phyloP scores from a whole-genome alignment of 495 filamentous ascomycete genomes.

The Apiosordaria backusii region DNA sequence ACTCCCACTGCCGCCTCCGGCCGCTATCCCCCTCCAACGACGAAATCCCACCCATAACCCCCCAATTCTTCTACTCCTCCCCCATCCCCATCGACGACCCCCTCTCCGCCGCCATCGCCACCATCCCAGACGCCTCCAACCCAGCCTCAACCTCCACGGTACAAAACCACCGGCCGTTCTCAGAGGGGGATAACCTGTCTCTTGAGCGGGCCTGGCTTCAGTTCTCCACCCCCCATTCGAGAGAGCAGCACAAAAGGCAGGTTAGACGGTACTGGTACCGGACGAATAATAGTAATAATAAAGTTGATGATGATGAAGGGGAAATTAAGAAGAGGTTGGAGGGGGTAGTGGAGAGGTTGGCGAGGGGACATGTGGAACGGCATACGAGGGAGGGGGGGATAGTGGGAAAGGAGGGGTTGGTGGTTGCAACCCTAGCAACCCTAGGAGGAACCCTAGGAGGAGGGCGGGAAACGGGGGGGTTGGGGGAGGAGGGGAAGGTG shows the following conservation, averaged over 20 bases:
- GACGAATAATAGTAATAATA: too few relatives aligned
- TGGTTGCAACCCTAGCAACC: not conserved
- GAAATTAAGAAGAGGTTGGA: slow-evolving; percentile 39
- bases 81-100: slow-evolving; percentile 78
- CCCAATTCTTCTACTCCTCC: slow-evolving; percentile 82
- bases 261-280: slow-evolving; percentile 20
- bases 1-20: not conserved
- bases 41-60: slow-evolving; percentile 47
- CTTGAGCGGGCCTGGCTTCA: slow-evolving; percentile 70
- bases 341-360: slow-evolving; percentile 45
- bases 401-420: not conserved
- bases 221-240: slow-evolving; percentile 34
- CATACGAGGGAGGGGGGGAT: slow-evolving; percentile 30
- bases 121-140: slow-evolving; percentile 49
- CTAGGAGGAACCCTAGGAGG: too few relatives aligned
- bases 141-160: slow-evolving; percentile 45
- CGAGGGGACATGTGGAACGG: slow-evolving; percentile 32
- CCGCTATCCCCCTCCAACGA: not conserved
- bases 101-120: slow-evolving; percentile 61
- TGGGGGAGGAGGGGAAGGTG: slow-evolving; percentile 9
- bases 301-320: slow-evolving; percentile 20
- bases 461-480: not conserved
- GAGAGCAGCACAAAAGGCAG: slow-evolving; percentile 43
- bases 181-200: slow-evolving; percentile 65
- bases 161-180: slow-evolving; percentile 70